Base-by-base conservation (phyloP, 2,329 filamentous ascomycete species). In the Colletotrichum musae region DNA sequence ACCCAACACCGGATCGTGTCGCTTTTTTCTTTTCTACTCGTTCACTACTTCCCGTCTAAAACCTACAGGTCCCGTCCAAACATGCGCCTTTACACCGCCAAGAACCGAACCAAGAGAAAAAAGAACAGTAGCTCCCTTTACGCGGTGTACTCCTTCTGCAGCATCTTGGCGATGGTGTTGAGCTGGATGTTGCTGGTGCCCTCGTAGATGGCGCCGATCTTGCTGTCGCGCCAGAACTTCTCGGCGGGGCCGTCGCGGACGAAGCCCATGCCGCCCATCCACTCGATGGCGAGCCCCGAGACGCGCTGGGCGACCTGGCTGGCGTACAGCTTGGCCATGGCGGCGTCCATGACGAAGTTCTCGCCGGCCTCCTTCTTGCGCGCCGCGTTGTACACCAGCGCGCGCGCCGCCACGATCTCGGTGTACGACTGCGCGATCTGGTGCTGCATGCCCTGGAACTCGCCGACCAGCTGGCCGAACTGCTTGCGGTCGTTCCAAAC, bases 231-330 rank as follows among this genome's bases (percentile, higher is more conserved):
- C 88, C 92, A 99, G 85, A 92, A 98, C 89, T 99, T 99, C 89
- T 99, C 96, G 0, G 96, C 96, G 68, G 97, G 90, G 0, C 96
- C 96, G 81, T 99, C 96, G 52, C 96, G 87, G 16, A 99, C 96
- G 76, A 99, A 99, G 53, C 96, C 96, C 96, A 99, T 98, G 71
- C 96, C 96, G 56, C 96, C 96, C 95, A 98, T 98, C 96, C 96
- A 99, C 84, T 99, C 96, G 32, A 99, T 90, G 0, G 95, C 96
- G 57, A 93, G 88, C 6, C 95, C 91, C 64, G 92, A 93, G 21
- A 99, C 95, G 63, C 90, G 91, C 21, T 93, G 93, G 0, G 96
- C 96, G 39, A 99, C 94, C 83, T 99, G 96, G 5, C 93, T 96
- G 2, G 96, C 91, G 80, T 93, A 97, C 64, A 99, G 87, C 87